phyloP scores from a whole-genome alignment of 1,139 yeast genomes.

The Sugiyamaella japonica region DNA sequence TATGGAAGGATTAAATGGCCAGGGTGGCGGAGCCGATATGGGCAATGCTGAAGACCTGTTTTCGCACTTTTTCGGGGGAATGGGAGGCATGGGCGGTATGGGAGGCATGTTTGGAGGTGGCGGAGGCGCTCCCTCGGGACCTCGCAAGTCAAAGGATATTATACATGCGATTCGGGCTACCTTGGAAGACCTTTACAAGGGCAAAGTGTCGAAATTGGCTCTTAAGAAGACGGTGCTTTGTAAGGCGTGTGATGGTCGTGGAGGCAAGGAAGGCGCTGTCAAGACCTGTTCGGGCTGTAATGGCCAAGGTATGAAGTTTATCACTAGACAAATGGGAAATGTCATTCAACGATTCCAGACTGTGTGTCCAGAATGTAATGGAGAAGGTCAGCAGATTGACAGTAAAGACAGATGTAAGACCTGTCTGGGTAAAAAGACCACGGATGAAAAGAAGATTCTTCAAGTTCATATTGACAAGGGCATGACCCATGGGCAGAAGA shows the following conservation, averaged over 20 bases:
- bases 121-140: conserved; percentile 76
- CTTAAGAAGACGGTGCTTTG: conserved; percentile 89
- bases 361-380: conserved; percentile 88
- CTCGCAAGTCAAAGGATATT: conserved; percentile 72
- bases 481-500: conserved; percentile 92
- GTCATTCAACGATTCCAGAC: conserved; percentile 98
- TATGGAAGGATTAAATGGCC: conserved; percentile 83
- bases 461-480: conserved; percentile 97
- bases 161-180: conserved; percentile 84
- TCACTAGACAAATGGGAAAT: conserved; percentile 99
- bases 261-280: conserved; percentile 92
- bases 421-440: conserved; percentile 89
- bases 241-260: conserved; percentile 87
- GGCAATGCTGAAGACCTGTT: conserved; percentile 86
- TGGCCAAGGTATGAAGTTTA: conserved; percentile 90
- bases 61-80: conserved; percentile 87
- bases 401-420: conserved; percentile 85
- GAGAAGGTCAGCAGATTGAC: conserved; percentile 86
- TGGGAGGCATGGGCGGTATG: conserved; percentile 48
- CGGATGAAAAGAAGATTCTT: conserved; percentile 84
- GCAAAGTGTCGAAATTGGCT: conserved; percentile 91
- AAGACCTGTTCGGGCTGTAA: conserved; percentile 82
- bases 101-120: conserved; percentile 56
- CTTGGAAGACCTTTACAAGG: conserved; percentile 86
- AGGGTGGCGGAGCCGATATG: conserved; percentile 68